Evolutionary conservation across 345 rosid species (phyloP).

Genomic region (Limnanthes douglasii): DNA sequence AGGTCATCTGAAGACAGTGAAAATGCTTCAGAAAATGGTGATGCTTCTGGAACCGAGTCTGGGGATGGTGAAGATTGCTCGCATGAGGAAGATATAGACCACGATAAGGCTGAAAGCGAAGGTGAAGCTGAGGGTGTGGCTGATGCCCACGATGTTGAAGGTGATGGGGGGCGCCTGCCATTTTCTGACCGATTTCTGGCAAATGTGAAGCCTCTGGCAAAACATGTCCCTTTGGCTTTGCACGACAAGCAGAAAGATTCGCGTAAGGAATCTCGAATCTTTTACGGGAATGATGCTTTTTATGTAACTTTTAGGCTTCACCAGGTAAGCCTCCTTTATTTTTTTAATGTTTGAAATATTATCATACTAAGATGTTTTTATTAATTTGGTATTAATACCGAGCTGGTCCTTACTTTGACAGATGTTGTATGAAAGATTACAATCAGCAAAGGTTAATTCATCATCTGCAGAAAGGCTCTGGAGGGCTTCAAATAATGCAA

Average conservation of each 20-base stretch:
- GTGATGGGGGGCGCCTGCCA: constrained; percentile 44
- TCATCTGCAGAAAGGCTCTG: constrained; percentile 82
- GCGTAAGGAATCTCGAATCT: constrained; percentile 36
- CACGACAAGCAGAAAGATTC: constrained; percentile 31
- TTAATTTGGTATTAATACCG: no score
- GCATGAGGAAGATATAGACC: constrained; percentile 64
- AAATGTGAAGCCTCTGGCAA: constrained; percentile 73
- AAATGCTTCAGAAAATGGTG: constrained; percentile 81
- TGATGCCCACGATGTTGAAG: constrained; percentile 66
- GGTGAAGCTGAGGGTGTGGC: constrained; percentile 97
- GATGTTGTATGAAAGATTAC: constrained; percentile 80
- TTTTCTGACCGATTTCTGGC: constrained; percentile 55
- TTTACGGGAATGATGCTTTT: constrained; percentile 92
- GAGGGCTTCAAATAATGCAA: constrained; percentile 61
- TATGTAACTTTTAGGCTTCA: constrained; percentile 94
- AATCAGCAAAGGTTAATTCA: constrained; percentile 83
- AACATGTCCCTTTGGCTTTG: constrained; percentile 45
- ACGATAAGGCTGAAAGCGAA: constrained; percentile 49
- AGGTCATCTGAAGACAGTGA: constrained; percentile 83
- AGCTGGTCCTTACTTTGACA: constrained; percentile 20
- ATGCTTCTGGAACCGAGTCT: constrained; percentile 80
- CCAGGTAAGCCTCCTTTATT: constrained; percentile 45
- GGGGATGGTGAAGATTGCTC: constrained; percentile 77
- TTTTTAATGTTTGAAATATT: not conserved
- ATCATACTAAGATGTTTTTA: not conserved